These are phyloP conservation scores for Linum tenue DNA, from an alignment of 345 rosid genomes.

Conservation along the genomic window DNA sequence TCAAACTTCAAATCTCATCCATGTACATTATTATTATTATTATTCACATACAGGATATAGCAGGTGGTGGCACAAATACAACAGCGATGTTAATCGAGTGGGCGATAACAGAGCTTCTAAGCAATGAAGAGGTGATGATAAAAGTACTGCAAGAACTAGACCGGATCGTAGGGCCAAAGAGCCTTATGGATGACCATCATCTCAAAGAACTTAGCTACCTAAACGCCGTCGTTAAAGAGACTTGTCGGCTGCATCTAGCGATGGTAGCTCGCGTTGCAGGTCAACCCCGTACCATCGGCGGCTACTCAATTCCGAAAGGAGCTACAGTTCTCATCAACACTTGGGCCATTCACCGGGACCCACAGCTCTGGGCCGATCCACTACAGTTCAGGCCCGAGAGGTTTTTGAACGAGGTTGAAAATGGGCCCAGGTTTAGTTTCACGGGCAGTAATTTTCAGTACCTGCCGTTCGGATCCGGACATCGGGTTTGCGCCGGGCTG, in stretches of 20 bases:
- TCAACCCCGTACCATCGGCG: conserved; percentile 6
- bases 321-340: conserved; percentile 22
- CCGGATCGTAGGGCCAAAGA: conserved; percentile 15
- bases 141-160: conserved; percentile 17
- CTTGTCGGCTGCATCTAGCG: conserved; percentile 18
- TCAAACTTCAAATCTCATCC: no score
- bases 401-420: conserved; percentile 9
- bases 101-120: conserved; percentile 19
- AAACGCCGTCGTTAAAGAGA: no score
- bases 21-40: no score
- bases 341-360: conserved; percentile 32
- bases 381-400: conserved; percentile 27
- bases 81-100: conserved; percentile 17
- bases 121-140: conserved; percentile 7
- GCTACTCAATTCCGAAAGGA: neutral
- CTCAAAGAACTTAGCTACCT: conserved; percentile 18
- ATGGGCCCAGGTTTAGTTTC: conserved; percentile 11
- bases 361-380: conserved; percentile 26
- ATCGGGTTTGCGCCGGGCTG: conserved; percentile 33
- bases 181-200: conserved; percentile 20
- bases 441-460: conserved; percentile 24
- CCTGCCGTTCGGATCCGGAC: conserved; percentile 39
- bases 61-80: conserved; percentile 15
- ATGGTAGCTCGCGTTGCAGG: conserved; percentile 17
- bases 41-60: conserved; percentile 9